Evolutionary conservation across 2,329 filamentous ascomycete species (phyloP).

Genomic region (Colletotrichum australisinense): DNA sequence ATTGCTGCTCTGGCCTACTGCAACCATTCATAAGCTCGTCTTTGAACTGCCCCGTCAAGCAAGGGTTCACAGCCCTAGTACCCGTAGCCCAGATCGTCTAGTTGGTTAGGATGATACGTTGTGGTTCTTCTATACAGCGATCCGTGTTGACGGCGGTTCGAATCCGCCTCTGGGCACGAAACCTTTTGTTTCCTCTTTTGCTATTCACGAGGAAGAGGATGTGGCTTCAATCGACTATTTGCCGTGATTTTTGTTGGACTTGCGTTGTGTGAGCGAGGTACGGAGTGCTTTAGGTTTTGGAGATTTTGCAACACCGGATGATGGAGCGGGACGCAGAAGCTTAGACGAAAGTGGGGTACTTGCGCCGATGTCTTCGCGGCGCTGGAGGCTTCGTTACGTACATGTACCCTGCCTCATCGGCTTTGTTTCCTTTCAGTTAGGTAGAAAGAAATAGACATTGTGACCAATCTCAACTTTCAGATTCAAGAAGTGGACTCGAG

Average conservation of each 20-base stretch:
- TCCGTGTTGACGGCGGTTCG: conserved; percentile 36
- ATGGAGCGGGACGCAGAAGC: neutral
- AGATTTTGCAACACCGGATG: neutral
- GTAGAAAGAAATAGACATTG: neutral
- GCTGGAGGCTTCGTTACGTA: neutral
- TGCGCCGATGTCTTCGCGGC: neutral
- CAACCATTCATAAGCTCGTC: fast-evolving
- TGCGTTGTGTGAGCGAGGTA: no score
- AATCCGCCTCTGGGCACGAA: conserved; percentile 32
- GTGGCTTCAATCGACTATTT: no score
- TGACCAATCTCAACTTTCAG: neutral
- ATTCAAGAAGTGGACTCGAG: neutral
- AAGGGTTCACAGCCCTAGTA: neutral
- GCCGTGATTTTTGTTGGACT: neutral
- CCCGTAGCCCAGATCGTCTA: conserved; percentile 31
- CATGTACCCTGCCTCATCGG: no score
- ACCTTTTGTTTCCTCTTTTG: neutral
- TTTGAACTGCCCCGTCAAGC: neutral
- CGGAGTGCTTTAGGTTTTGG: no score
- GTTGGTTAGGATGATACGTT: conserved; percentile 37
- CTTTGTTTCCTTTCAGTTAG: neutral
- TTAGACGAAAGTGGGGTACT: neutral
- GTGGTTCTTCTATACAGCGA: conserved; percentile 29
- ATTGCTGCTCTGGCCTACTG: neutral
- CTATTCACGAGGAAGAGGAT: no score